Conservation (phyloP, 495 filamentous ascomycete genomes). For the Evernia prunastri region DNA sequence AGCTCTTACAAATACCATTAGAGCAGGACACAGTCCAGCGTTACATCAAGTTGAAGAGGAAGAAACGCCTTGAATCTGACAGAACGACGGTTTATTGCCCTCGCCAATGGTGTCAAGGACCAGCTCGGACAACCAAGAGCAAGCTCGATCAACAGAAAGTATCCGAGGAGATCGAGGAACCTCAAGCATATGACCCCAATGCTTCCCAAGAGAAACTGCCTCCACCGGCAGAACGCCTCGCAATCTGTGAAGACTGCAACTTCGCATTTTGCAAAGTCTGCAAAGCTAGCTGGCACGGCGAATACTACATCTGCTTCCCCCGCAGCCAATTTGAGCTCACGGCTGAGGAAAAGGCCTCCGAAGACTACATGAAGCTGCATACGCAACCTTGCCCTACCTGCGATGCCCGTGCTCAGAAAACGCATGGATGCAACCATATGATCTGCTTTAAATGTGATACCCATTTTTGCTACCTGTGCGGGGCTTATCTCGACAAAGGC, state of each 20-base stretch:
- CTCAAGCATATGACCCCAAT: constrained; percentile 19
- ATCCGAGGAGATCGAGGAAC: neutral
- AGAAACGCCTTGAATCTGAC: constrained; percentile 83
- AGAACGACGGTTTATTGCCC: constrained; percentile 93
- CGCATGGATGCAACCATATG: constrained; percentile 97
- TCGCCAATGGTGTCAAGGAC: constrained; percentile 85
- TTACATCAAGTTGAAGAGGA: constrained; percentile 84
- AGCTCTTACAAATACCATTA: constrained; percentile 80
- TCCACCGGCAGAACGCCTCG: constrained; percentile 54
- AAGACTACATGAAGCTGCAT: constrained; percentile 71
- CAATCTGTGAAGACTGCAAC: constrained; percentile 82
- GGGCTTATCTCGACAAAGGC: constrained; percentile 66
- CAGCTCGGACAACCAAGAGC: constrained; percentile 57
- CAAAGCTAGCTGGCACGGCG: constrained; percentile 81
- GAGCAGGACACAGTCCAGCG: constrained; percentile 67
- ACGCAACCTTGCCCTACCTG: constrained; percentile 91
- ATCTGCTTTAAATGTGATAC: constrained; percentile 80
- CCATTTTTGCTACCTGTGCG: constrained; percentile 96
- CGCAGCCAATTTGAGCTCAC: constrained; percentile 59
- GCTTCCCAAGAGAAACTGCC: constrained; percentile 37
- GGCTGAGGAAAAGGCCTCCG: constrained; percentile 73
- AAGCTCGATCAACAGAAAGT: constrained; percentile 23
- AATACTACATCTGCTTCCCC: constrained; percentile 57
- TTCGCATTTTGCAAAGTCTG: constrained; percentile 84
- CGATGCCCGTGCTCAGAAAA: constrained; percentile 77